Base-by-base conservation (phyloP, 2,329 filamentous ascomycete genomes). In the Claviceps pazoutovae region DNA sequence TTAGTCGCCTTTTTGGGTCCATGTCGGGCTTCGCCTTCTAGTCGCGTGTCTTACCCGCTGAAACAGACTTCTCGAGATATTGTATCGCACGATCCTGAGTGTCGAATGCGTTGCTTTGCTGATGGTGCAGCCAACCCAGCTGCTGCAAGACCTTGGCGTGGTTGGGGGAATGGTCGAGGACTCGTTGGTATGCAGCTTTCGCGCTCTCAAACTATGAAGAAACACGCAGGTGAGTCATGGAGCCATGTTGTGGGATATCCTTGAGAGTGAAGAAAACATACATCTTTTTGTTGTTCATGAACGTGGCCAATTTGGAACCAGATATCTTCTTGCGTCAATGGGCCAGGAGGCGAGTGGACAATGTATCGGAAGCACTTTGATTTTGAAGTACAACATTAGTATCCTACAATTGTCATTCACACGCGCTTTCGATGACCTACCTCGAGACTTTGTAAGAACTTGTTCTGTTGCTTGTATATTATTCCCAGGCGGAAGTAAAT, bases 241-340 rank as follows among this genome's bases (percentile, higher is more conserved):
- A 7, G 11, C 17, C 43, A 36, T 45, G 14, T 9, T 5, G 14
- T 8, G 5, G 11, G 7, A 11, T 11, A 5, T 36, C 16, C 13
- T 16, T 9, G 17, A 23, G 13, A 3, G 8, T 34, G 9, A n/a
- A 16, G 17, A 38, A 39, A n/a, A 76, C 88, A 71, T 75, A 95
- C 90, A 63, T 98, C 93, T 76, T 97, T 97, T 68, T 97, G 91
- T 63, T 97, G 93, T 66, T 98, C 93, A 62, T 98, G 90, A 48
- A 98, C 93, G 67, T 98, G 93, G 26, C 93, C 93, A 63, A 98
- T 97, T 68, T 98, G 93, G 73, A 98, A 98, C 91, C 91, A 97
- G 55, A 98, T 98, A 61, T 98, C 93, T 67, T 97, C 91, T 66
- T 97, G 90, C 0, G 90, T 96, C 60, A 98, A 69, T 2, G 93